Evolutionary conservation across 2,329 filamentous ascomycete genomes (phyloP), one percentile per base, ranked within the genome.

Genomic region (Epichloe sibirici): DNA sequence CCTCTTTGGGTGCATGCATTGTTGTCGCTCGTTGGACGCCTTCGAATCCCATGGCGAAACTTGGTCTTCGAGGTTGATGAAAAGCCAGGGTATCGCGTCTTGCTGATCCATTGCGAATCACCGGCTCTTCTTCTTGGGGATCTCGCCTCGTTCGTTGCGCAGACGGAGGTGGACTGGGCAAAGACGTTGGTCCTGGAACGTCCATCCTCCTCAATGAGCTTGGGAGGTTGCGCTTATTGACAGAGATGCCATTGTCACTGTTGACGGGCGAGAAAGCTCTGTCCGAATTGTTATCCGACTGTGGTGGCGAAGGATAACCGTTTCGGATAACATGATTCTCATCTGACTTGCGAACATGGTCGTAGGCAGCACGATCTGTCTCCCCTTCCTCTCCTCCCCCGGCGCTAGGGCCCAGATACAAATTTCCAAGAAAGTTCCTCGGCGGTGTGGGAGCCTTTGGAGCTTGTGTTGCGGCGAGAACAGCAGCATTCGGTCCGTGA

Each of bases 71-170:
- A 2, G 74, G 68, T 0, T 70, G 67, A 55, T 69, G 69, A 21
- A 75, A 70, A 0, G 73, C 73, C 13, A 76, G 58, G 1, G 75
- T 77, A 44, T 80, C 75, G 35, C 76, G 73, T 60, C 73, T 75
- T 3, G 76, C 74, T n/a, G 61, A 57, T 0, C 77, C 72, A 44
- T 72, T 72, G 37, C 70, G 71, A 40, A 79, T 73, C 4, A 76
- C 63, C 1, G 75, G 74, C 57, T 35, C 61, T 53, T 62, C 66
- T 4, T 21, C 37, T 53, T 60, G 59, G n/a, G 72, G 70, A 44
- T 75, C 69, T 48, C 72, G 71, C 53, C 70, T 69, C 2, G 65
- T 25, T 28, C 13, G 28, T 65, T 12, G 63, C 4, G 63, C 64
- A 1, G 73, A 74, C 2, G 65, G 60, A 5, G 69, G 66, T 1